phyloP scores from a whole-genome alignment of 257 asterid species.

The Catharanthus roseus region DNA sequence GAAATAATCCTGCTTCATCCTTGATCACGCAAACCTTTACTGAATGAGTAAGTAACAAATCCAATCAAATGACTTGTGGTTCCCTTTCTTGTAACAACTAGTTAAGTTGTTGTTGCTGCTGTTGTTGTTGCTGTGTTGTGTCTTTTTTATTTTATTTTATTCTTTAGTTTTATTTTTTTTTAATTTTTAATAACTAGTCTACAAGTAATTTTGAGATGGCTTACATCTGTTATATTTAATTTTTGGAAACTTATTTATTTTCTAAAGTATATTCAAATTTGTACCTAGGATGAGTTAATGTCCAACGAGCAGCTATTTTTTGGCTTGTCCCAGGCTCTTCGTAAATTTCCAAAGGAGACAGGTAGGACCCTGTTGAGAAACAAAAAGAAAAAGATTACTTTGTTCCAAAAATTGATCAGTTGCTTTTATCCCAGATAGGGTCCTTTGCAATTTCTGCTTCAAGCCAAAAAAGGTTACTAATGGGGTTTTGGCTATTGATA shows the following conservation, averaged over 20 bases:
- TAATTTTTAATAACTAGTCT: no score
- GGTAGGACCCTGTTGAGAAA: conserved; percentile 35
- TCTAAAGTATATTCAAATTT: conserved; percentile 6
- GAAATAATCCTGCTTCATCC: background rate
- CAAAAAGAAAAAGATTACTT: conserved; percentile 13
- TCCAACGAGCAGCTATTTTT: conserved; percentile 91
- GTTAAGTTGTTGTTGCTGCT: no score
- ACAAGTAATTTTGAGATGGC: background rate
- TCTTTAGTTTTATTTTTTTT: no score
- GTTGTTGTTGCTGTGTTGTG: no score
- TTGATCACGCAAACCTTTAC: background rate
- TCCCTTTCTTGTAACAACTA: background rate
- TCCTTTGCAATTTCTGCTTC: conserved; percentile 97
- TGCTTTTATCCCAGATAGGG: conserved; percentile 66
- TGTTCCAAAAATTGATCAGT: conserved; percentile 11
- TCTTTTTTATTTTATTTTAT: no score
- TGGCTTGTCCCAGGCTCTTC: conserved; percentile 97
- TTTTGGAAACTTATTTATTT: background rate
- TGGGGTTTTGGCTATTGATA: conserved; percentile 61
- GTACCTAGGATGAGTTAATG: conserved; percentile 87
- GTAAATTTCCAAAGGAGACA: conserved; percentile 94
- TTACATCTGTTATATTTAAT: conserved; percentile 10
- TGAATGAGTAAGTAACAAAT: background rate
- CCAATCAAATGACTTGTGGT: conserved; percentile 1
- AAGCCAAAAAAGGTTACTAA: conserved; percentile 82